A percentile compares a stretch with the other conserved stretches of the same genome.
Evolutionary conservation across 495 filamentous ascomycete genomes (phyloP).

Genomic region (Lepidopterella palustris): DNA sequence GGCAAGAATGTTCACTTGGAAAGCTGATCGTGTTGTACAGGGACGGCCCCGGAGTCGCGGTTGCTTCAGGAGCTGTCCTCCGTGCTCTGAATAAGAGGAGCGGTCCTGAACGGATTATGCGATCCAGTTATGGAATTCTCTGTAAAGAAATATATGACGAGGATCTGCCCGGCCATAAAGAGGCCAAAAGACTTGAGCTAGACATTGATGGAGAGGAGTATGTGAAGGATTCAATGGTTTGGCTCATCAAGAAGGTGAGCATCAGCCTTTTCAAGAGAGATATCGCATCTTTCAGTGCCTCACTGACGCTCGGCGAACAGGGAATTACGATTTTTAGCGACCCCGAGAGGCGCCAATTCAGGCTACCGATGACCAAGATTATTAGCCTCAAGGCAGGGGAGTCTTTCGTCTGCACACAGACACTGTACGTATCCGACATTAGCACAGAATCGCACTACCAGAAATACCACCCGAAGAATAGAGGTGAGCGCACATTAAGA

Average conservation of each 20-base stretch:
- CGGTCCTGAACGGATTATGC: constrained; percentile 22
- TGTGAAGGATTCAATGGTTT: background rate
- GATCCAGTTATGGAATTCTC: constrained; percentile 34
- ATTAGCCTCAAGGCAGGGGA: background rate
- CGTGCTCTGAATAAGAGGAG: constrained; percentile 25
- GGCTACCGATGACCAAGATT: background rate
- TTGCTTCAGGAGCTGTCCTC: constrained; percentile 32
- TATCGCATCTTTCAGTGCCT: background rate
- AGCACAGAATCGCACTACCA: constrained; percentile 2
- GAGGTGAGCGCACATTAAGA: constrained; percentile 3
- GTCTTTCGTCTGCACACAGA: constrained; percentile 3
- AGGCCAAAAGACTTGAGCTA: constrained; percentile 3
- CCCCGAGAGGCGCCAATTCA: background rate
- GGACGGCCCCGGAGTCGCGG: constrained; percentile 11
- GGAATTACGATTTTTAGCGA: background rate
- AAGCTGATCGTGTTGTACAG: background rate
- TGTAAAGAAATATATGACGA: constrained; percentile 21
- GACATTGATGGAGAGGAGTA: constrained; percentile 3
- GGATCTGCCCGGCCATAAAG: constrained; percentile 19
- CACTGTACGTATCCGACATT: constrained; percentile 6
- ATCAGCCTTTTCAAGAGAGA: background rate
- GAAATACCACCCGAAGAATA: constrained; percentile 5
- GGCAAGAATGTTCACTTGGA: background rate
- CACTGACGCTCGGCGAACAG: background rate
- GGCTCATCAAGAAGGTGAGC: constrained; percentile 10